phyloP scores from a whole-genome alignment of 768 basidiomycete species.

The Roridomyces roridus region DNA sequence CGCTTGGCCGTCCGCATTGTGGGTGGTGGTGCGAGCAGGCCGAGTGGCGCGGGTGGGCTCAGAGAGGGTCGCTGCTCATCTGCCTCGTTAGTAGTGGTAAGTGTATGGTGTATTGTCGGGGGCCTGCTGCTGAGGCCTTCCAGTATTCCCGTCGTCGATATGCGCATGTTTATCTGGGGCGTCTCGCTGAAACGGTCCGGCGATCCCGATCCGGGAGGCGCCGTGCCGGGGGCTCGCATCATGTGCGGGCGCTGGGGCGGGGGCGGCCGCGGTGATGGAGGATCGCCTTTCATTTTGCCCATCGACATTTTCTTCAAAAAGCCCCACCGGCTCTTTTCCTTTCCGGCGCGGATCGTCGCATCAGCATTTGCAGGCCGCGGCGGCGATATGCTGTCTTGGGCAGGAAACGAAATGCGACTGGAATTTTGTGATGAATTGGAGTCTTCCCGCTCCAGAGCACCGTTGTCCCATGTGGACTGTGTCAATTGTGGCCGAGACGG shows the following conservation, averaged over 20 bases:
- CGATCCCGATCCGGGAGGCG: conserved; percentile 30
- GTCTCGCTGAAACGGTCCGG: conserved; percentile 46
- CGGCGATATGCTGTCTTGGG: conserved; percentile 6
- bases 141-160: conserved; percentile 73
- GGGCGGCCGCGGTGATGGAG: conserved; percentile 50
- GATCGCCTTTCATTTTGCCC: conserved; percentile 84
- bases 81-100: conserved; percentile 27
- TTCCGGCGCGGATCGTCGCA: conserved; percentile 42
- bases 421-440: neutral
- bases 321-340: conserved; percentile 86
- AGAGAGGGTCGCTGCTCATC: conserved; percentile 31
- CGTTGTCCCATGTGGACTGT: conserved; percentile 59
- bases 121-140: conserved; percentile 45
- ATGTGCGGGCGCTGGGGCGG: conserved; percentile 39
- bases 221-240: conserved; percentile 31
- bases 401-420: conserved; percentile 3
- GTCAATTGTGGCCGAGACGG: conserved; percentile 49
- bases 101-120: conserved; percentile 10
- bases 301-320: conserved; percentile 99
- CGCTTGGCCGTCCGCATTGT: conserved; percentile 69
- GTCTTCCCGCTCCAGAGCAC: conserved; percentile 18
- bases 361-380: conserved; percentile 10
- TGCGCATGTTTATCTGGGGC: conserved; percentile 73
- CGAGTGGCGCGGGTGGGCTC: conserved; percentile 26
- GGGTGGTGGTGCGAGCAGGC: conserved; percentile 48